phyloP scores from a whole-genome alignment of 768 basidiomycete genomes.

The Solioccasus polychromus region DNA sequence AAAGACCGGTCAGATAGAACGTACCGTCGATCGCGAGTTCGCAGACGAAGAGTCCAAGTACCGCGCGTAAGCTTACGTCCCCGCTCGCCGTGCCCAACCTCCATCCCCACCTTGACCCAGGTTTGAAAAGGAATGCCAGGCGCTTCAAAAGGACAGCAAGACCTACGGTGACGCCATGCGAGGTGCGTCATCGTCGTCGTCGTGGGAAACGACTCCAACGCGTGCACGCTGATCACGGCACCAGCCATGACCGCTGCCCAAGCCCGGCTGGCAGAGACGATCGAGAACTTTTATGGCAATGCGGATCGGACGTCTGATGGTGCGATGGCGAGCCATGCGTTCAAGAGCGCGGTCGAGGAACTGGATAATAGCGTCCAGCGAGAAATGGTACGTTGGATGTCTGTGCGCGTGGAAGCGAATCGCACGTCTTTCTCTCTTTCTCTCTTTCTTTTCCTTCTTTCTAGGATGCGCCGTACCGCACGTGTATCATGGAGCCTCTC shows the following conservation, averaged over 20 bases:
- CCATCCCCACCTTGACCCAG: conserved; percentile 38
- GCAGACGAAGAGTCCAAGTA: conserved; percentile 89
- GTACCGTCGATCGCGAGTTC: conserved; percentile 93
- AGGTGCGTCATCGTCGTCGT: conserved; percentile 46
- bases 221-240: too few relatives aligned
- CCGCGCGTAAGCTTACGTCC: conserved; percentile 59
- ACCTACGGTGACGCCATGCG: conserved; percentile 93
- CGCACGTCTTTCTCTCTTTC: too few relatives aligned
- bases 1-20: conserved; percentile 97
- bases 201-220: too few relatives aligned
- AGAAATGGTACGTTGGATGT: conserved; percentile 64
- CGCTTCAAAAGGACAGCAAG: conserved; percentile 94
- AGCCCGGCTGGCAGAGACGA: conserved; percentile 86
- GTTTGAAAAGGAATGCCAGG: conserved; percentile 94
- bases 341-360: conserved; percentile 93
- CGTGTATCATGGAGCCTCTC: conserved; percentile 91
- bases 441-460: neutral
- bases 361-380: conserved; percentile 80
- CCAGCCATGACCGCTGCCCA: conserved; percentile 94
- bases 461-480: conserved; percentile 92
- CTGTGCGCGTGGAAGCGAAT: neutral
- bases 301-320: conserved; percentile 83
- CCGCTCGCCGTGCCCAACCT: neutral
- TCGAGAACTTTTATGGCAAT: conserved; percentile 89
- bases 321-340: conserved; percentile 96